A percentile compares a stretch with the other conserved stretches of the same genome.
These are phyloP conservation scores for Fusarium sublunatum DNA, from an alignment of 2,329 filamentous ascomycete species.

Conservation along the genomic window DNA sequence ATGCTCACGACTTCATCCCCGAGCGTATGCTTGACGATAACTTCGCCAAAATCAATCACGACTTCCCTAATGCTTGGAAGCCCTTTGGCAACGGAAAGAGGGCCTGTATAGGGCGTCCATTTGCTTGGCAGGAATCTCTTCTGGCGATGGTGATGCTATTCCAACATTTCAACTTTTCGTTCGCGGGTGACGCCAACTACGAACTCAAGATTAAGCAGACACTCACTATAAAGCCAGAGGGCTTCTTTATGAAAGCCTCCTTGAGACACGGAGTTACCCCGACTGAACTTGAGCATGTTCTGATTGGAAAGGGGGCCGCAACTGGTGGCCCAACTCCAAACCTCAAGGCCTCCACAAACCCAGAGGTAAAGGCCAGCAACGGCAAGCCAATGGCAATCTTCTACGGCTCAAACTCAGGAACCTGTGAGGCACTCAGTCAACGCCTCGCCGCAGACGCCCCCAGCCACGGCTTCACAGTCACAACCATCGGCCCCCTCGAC, in stretches of 20 bases:
- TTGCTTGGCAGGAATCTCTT: conserved; percentile 79
- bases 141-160: conserved; percentile 71
- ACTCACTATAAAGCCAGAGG: conserved; percentile 71
- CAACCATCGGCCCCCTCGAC: conserved; percentile 68
- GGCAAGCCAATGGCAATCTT: conserved; percentile 69
- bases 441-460: conserved; percentile 69
- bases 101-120: conserved; percentile 77
- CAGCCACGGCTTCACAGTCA: conserved; percentile 68
- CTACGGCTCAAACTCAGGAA: conserved; percentile 80
- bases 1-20: conserved; percentile 73
- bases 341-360: conserved; percentile 7
- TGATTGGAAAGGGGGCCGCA: conserved; percentile 46
- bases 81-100: conserved; percentile 79
- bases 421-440: conserved; percentile 76
- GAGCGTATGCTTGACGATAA: conserved; percentile 78
- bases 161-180: conserved; percentile 76
- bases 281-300: conserved; percentile 59
- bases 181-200: conserved; percentile 67
- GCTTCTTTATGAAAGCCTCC: conserved; percentile 70
- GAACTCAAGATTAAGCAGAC: conserved; percentile 65
- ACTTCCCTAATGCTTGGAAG: conserved; percentile 74
- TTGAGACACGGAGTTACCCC: conserved; percentile 62
- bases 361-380: conserved; percentile 3
- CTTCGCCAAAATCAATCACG: conserved; percentile 69
- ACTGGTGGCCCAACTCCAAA: conserved; percentile 12